Base-by-base conservation (phyloP, 768 basidiomycete genomes). In the Russula brevipes region DNA sequence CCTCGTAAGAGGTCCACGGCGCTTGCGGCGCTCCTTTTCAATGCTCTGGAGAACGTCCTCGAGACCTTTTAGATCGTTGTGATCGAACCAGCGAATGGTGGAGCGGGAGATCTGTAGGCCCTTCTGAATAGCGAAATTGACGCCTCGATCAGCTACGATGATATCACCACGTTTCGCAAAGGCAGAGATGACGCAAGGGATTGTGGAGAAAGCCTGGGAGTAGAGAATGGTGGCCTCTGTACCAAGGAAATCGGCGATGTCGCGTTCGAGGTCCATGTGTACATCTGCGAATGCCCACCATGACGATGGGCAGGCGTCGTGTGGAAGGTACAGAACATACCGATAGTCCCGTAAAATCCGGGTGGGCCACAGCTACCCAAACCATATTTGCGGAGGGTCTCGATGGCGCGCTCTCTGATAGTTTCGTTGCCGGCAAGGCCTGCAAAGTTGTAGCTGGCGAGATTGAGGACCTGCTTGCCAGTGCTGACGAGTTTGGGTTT, bases 81-180 rank as follows among this genome's bases (percentile, higher is more conserved):
- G 97, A 68, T 98, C 95, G 72, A 85, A 99, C 93, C 93, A 99
- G 58, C 91, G 84, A 39, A 98, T 85, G 0, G 89, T 94, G 6
- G 87, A 91, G 45, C 97, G 87, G 19, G 89, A 91, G 63, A 98
- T 93, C 73, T 96, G 89, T 35, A 98, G 85, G 17, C 96, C 97
- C 75, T 94, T 96, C 73, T 98, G 95, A 59, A 98, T 91, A 16
- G 91, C 86, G 73, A 98, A 94, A 75, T 91, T 96, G 68, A 94
- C 87, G n/a, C 87, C 85, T n/a, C 93, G 86, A 74, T 99, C 96
- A 3, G 94, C 94, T n/a, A 99, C 91, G 70, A 99, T 95, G 70
- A 99, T 85, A 70, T 99, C 96, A 2, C 94, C 95, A 65, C 96
- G 86, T 73, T 99, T 98, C 80, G 90, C 92, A 76, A 98, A 99